Evolutionary conservation across 2,329 filamentous ascomycete genomes (phyloP).

Genomic region (Penicillium sp.): DNA sequence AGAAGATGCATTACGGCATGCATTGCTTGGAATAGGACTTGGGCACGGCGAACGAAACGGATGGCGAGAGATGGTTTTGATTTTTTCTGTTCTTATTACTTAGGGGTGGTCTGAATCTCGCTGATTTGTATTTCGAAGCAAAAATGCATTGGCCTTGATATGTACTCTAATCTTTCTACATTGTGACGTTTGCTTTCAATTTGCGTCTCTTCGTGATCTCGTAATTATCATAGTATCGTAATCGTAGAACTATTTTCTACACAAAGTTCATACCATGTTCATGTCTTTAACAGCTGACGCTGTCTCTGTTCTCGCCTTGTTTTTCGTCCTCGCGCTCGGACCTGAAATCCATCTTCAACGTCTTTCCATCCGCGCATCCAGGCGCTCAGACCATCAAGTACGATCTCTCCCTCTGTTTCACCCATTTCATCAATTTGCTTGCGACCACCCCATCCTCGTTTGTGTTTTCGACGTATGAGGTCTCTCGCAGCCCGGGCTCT

Average conservation of each 20-base stretch:
- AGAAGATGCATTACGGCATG: slow-evolving; percentile 34
- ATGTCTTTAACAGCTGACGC: neutral
- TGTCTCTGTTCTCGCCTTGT: slow-evolving; percentile 42
- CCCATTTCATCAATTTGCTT: slow-evolving; percentile 10
- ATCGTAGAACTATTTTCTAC: neutral
- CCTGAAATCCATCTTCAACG: slow-evolving; percentile 39
- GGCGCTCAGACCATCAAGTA: slow-evolving; percentile 41
- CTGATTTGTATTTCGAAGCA: slow-evolving; percentile 9
- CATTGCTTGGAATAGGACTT: slow-evolving; percentile 26
- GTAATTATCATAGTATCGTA: neutral
- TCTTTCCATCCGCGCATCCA: slow-evolving; percentile 48
- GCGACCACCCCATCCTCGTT: slow-evolving; percentile 19
- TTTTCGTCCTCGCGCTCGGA: slow-evolving; percentile 61
- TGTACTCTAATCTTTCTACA: neutral
- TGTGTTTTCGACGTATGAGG: slow-evolving; percentile 11
- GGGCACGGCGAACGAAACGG: slow-evolving; percentile 31
- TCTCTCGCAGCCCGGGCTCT: slow-evolving; percentile 1
- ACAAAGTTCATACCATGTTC: neutral
- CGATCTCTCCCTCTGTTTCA: slow-evolving; percentile 27
- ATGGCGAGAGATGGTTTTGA: slow-evolving; percentile 16
- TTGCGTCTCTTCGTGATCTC: neutral
- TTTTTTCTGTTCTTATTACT: slow-evolving; percentile 8
- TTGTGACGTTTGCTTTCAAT: neutral
- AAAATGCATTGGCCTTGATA: slow-evolving; percentile 7
- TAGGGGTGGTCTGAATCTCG: slow-evolving; percentile 11